Base-by-base conservation (phyloP, 192 early-diverging fungal species). In the Mortierella hygrophila region DNA sequence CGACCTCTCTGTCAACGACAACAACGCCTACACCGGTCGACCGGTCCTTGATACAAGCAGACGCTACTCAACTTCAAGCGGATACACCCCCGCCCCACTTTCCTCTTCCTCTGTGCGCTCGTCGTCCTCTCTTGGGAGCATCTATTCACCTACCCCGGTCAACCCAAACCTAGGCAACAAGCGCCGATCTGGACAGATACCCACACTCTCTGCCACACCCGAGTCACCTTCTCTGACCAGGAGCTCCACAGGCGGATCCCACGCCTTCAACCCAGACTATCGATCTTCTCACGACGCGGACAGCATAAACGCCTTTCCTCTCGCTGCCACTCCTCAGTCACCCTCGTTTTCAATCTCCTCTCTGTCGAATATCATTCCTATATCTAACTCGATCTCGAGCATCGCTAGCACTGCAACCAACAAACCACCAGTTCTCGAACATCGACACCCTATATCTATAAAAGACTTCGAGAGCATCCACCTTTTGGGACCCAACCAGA, bases 381-480 rank as follows among this genome's bases (percentile, higher is more conserved):
- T 71, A 52, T 81, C 84, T 6, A 68, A 60, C 18, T 86, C 84
- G 1, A 81, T 86, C 46, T 74, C 84, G 16, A 81, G 79, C 52
- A 78, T 86, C 3, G 52, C 37, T 32, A 80, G 83, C 29, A 21
- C 70, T 26, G 68, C 21, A 70, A 78, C 70, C 15, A 44, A 26
- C 38, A 86, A 86, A 23, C 52, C 84, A 1, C 76, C 84, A 41
- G 79, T 72, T 60, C 76, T 86, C 10, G 84, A 86, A 35, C 74
- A 81, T 72, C 72, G 60, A 52, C 71, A 81, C 18, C 79, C 84
- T 9, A 86, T 86, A 23, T 40, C 75, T 6, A 68, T 86, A 65
- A 80, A 81, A 52, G 84, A 86, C 29, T 80, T 86, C 70, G 84
- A 86, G 1, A 86, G 52, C 32, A 86, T 86, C 21, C 75, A 68